These are phyloP conservation scores for Gossypium schwendimanii DNA, from an alignment of 441 rosid species.

Conservation along the genomic window DNA sequence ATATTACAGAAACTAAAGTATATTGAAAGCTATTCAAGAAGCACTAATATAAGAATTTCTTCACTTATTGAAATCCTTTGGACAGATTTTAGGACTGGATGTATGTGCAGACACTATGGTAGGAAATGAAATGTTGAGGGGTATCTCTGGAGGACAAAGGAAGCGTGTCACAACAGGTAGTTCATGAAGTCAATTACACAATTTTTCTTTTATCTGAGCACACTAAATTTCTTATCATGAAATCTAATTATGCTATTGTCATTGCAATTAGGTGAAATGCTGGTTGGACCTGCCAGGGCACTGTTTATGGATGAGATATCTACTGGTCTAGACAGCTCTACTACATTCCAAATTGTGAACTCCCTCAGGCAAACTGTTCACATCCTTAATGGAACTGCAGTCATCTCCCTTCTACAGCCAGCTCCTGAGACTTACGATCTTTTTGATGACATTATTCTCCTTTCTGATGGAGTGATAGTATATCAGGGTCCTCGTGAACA, in stretches of 20 bases:
- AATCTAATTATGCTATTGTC: neutral
- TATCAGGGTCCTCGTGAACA: slow-evolving; percentile 81
- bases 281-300: slow-evolving; percentile 73
- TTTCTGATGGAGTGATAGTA: slow-evolving; percentile 67
- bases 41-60: neutral
- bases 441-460: slow-evolving; percentile 76
- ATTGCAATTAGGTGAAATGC: slow-evolving; percentile 29
- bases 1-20: neutral
- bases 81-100: slow-evolving; percentile 73
- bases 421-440: slow-evolving; percentile 85
- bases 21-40: neutral
- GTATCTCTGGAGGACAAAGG: slow-evolving; percentile 87
- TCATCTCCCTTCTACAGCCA: slow-evolving; percentile 77
- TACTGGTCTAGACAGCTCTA: slow-evolving; percentile 86
- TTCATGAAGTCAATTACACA: neutral
- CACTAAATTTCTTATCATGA: neutral
- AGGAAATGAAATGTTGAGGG: slow-evolving; percentile 78
- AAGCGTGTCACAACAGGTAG: slow-evolving; percentile 87
- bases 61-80: neutral
- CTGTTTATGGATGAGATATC: slow-evolving; percentile 93
- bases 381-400: slow-evolving; percentile 62
- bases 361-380: slow-evolving; percentile 60
- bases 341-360: slow-evolving; percentile 76
- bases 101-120: slow-evolving; percentile 73
- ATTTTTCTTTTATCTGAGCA: neutral